Base-by-base conservation (phyloP, 129 eudicot species). In the Escallonia herrerae region DNA sequence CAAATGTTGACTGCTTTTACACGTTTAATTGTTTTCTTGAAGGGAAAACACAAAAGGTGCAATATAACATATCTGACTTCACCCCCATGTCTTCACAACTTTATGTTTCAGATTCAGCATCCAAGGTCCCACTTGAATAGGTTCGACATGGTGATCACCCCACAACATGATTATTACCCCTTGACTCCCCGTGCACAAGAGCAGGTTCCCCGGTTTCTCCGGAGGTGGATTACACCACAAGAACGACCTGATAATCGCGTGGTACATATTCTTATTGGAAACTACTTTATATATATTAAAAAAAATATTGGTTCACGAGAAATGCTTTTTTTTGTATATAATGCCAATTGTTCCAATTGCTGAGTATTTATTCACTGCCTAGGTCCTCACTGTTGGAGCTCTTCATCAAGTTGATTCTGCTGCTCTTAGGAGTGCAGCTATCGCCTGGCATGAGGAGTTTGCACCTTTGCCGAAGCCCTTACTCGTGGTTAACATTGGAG, bases 311-410 rank as follows among this genome's bases (percentile, higher is more conserved):
- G 6, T 40, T 10, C 37, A 6, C 6, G 46, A 33, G 13, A 49
- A 49, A n/a, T 7, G 54, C 12, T 3, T 75, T 45, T 38, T 45
- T 51, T 33, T 6, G 12, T 40, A 43, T 50, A 40, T 43, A 15
- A 5, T 59, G 39, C 62, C 45, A 15, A 63, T 69, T 33, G 44
- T 49, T 43, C 60, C 44, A 47, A 57, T 58, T 64, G 64, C 56
- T 67, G 56, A 56, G 42, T 40, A 15, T 7, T 43, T 4, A 7
- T 49, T 43, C 51, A 60, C 51, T 53, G 43, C 64, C 66, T 73
- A 91, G 97, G 95, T 91, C 66, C 97, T 91, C 65, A 91, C 97
- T 5, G 77, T 83, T 56, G 97, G 97, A 73, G 90, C 96, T 64
- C 85, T 91, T 52, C 97, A 91, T 83, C 96, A 87, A 79, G 79